Evolutionary conservation across 176 grass and related monocot species (phyloP).

Genomic region (Zizania latifolia): DNA sequence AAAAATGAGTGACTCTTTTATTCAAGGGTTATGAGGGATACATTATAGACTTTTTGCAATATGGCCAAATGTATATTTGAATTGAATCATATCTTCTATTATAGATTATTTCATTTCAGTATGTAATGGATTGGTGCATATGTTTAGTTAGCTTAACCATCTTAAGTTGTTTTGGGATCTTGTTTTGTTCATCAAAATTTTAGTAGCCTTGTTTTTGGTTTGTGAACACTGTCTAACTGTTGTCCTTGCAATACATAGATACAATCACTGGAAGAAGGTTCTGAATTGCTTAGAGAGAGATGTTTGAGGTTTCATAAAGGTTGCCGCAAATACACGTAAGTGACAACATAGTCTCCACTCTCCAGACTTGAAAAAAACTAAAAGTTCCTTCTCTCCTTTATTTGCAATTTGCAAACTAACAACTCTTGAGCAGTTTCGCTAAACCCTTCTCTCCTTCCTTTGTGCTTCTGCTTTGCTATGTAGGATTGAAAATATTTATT

Average conservation of each 20-base stretch:
- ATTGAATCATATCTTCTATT: background rate
- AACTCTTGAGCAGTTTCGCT: background rate
- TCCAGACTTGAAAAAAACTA: background rate
- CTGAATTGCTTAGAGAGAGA: constrained; percentile 74
- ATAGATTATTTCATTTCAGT: background rate
- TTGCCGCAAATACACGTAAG: constrained; percentile 93
- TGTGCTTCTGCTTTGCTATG: background rate
- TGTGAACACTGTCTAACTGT: background rate
- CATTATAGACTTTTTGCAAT: background rate
- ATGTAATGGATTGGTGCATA: background rate
- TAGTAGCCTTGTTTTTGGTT: background rate
- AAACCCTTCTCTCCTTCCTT: background rate
- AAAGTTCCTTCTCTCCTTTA: background rate
- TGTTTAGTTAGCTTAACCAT: background rate
- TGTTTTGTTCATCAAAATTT: background rate
- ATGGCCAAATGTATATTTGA: background rate
- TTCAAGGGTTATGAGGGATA: background rate
- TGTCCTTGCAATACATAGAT: constrained; percentile 53
- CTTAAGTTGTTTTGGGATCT: background rate
- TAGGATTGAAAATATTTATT: constrained; percentile 4
- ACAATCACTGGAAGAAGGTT: constrained; percentile 83
- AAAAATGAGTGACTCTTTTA: background rate
- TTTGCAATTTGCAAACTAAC: constrained; percentile 1
- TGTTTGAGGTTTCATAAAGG: constrained; percentile 90
- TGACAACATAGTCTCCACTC: background rate